Evolutionary conservation across 345 rosid species (phyloP).

Genomic region (Cardamine resedifolia): DNA sequence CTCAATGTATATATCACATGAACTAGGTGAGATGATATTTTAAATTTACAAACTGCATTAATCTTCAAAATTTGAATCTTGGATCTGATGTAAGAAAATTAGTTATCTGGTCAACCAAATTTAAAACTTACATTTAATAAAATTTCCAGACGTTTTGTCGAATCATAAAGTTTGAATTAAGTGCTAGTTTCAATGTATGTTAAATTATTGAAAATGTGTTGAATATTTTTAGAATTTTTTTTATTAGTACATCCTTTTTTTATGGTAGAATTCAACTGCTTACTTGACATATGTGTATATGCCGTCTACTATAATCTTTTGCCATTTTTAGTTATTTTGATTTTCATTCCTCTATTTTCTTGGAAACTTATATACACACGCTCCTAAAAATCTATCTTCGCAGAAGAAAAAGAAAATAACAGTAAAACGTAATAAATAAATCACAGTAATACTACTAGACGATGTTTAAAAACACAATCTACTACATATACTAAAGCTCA

Average conservation of each 20-base stretch:
- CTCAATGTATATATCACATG: background rate
- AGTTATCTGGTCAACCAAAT: background rate
- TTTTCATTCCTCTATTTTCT: background rate
- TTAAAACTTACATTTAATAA: background rate
- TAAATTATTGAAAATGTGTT: background rate
- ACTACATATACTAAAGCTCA: too few relatives aligned
- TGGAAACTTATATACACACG: background rate
- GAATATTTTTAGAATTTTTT: background rate
- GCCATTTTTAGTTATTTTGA: background rate
- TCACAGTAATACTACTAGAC: background rate
- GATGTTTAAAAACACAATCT: background rate
- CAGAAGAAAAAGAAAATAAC: background rate
- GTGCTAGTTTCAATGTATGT: background rate
- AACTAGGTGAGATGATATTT: background rate
- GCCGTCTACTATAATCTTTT: background rate
- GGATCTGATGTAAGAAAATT: slow-evolving; percentile 26
- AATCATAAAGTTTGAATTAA: background rate
- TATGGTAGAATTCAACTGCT: background rate
- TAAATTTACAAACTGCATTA: background rate
- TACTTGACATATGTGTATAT: background rate
- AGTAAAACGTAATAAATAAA: background rate
- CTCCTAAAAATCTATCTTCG: background rate
- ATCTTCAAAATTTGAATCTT: slow-evolving; percentile 7
- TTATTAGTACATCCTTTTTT: background rate
- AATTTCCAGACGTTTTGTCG: slow-evolving; percentile 1